A percentile compares a stretch with the other conserved stretches of the same genome.
phyloP scores from a whole-genome alignment of 2,329 filamentous ascomycete genomes.

The Exophiala xenobiotica region DNA sequence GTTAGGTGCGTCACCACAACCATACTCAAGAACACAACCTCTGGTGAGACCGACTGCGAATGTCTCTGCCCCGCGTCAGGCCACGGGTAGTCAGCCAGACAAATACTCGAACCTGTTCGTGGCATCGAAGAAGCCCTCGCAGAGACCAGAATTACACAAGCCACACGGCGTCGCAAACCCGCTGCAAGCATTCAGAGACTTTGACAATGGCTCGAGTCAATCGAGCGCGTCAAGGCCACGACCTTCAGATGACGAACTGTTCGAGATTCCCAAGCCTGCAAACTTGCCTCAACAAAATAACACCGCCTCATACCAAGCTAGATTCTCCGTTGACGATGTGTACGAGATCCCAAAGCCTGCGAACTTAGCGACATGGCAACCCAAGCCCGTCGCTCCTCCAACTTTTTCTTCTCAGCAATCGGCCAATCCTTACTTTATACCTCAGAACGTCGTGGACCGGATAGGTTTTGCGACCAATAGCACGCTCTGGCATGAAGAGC shows the following conservation, averaged over 20 bases:
- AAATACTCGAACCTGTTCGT: conserved; percentile 29
- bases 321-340: conserved; percentile 17
- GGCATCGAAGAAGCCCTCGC: conserved; percentile 20
- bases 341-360: conserved; percentile 47
- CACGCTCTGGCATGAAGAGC: conserved; percentile 42
- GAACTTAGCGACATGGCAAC: conserved; percentile 47
- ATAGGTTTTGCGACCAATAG: conserved; percentile 49
- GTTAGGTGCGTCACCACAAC: conserved; percentile 46
- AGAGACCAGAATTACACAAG: conserved; percentile 27
- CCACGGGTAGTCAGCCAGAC: conserved; percentile 23
- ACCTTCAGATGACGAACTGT: conserved; percentile 35
- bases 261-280: conserved; percentile 37
- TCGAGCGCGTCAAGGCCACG: conserved; percentile 19
- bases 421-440: conserved; percentile 39
- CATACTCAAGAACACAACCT: conserved; percentile 48
- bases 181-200: conserved; percentile 21
- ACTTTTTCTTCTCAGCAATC: conserved; percentile 52
- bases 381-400: conserved; percentile 52
- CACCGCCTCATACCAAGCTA: neutral
- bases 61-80: conserved; percentile 18
- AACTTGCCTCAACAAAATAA: conserved; percentile 36
- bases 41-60: conserved; percentile 39
- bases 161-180: conserved; percentile 22
- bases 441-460: conserved; percentile 47
- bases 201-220: conserved; percentile 29